A percentile compares a stretch with the other conserved stretches of the same genome.
Conservation (phyloP, 805 yeast species). For the Starmerella davenportii region DNA sequence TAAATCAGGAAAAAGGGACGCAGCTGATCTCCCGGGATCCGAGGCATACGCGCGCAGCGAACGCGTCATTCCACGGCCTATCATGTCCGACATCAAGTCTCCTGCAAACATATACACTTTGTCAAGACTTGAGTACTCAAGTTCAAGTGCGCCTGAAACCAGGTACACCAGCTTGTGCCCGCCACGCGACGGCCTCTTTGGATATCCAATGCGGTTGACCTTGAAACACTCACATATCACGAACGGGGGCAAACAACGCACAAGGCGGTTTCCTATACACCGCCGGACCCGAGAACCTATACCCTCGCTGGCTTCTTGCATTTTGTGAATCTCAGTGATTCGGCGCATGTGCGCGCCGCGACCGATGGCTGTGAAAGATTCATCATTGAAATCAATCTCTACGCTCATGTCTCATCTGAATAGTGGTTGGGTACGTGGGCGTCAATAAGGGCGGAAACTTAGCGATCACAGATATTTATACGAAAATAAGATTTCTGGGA, state of each 20-base stretch:
- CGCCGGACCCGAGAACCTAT: slow-evolving; percentile 9
- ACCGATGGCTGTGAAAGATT: no score
- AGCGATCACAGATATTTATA: no score
- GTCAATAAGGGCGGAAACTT: no score
- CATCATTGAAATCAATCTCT: no score
- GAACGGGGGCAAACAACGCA: slow-evolving; percentile 16
- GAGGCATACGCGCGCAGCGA: not conserved
- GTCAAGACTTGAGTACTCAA: slow-evolving; percentile 9
- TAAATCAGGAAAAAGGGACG: not conserved
- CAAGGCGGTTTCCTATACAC: slow-evolving; percentile 9
- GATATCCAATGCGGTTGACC: slow-evolving; percentile 11
- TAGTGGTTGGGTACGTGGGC: no score
- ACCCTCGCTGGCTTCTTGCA: slow-evolving; percentile 12
- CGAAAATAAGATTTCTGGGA: no score
- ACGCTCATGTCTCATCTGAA: no score
- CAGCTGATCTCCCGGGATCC: not conserved
- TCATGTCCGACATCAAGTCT: slow-evolving; percentile 15
- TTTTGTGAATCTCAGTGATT: slow-evolving; percentile 5
- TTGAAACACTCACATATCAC: slow-evolving; percentile 14
- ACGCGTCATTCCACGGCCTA: slow-evolving; percentile 15
- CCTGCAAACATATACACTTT: not conserved
- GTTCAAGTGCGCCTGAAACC: slow-evolving; percentile 7
- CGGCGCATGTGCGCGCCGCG: not conserved
- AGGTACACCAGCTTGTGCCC: slow-evolving; percentile 12
- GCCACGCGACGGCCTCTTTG: slow-evolving; percentile 17